Conservation (phyloP, 2,329 filamentous ascomycete species). For the Pestalotiopsis sp. region DNA sequence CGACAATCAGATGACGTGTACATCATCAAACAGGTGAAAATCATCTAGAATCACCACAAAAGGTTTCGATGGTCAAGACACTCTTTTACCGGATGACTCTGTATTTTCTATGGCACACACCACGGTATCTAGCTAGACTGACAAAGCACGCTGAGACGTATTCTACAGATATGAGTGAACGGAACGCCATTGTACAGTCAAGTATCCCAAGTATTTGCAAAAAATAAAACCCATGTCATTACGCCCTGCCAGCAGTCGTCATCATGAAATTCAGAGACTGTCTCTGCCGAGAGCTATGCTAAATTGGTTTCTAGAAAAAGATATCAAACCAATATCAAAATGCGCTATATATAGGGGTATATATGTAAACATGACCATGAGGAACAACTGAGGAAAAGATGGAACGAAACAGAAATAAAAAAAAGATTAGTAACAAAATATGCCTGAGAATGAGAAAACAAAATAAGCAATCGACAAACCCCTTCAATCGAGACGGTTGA, state of each 20-base stretch:
- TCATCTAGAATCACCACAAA: no score
- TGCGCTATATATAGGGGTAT: slow-evolving; percentile 9
- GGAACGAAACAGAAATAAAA: background rate
- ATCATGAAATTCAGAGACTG: background rate
- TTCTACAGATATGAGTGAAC: no score
- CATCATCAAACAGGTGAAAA: no score
- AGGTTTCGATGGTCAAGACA: no score
- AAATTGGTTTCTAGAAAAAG: background rate
- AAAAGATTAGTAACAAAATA: background rate
- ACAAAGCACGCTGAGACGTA: no score
- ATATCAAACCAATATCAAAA: background rate
- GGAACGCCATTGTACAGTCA: no score
- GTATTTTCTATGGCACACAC: no score
- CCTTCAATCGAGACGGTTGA: slow-evolving; percentile 27
- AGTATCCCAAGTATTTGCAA: background rate
- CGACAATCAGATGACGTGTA: no score
- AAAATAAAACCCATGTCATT: background rate
- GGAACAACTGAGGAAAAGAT: background rate
- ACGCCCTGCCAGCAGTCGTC: background rate
- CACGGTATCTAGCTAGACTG: no score
- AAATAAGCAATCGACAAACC: background rate
- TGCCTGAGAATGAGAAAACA: background rate
- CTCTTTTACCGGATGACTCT: no score
- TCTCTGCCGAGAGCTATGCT: background rate
- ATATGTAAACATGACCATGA: background rate